A percentile compares a stretch with the other conserved stretches of the same genome.
phyloP scores from a whole-genome alignment of 2,329 filamentous ascomycete genomes.

The Aspergillus hortae region DNA sequence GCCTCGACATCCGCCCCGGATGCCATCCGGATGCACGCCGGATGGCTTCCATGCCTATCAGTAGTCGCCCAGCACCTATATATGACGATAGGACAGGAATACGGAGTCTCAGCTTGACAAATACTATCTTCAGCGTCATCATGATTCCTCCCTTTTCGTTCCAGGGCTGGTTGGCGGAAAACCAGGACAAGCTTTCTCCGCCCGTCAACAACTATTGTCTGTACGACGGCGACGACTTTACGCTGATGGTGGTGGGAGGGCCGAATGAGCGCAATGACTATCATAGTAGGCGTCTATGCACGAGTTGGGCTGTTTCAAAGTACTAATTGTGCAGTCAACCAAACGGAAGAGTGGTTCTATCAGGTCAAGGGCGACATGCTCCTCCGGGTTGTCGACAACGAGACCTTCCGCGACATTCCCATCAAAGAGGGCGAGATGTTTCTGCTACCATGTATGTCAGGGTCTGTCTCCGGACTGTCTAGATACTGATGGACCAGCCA shows the following conservation, averaged over 20 bases:
- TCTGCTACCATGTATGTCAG: slow-evolving; percentile 13
- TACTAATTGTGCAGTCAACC: slow-evolving; percentile 6
- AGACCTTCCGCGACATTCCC: slow-evolving; percentile 12
- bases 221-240: slow-evolving; percentile 16
- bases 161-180: slow-evolving; percentile 12
- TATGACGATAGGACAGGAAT: no score
- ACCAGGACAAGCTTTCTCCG: slow-evolving; percentile 11
- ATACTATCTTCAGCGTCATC: background rate
- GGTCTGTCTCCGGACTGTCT: background rate
- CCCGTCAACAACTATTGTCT: slow-evolving; percentile 17
- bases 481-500: background rate
- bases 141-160: slow-evolving; percentile 10
- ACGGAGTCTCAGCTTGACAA: no score
- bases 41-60: background rate
- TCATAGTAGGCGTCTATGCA: slow-evolving; percentile 8
- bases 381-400: slow-evolving; percentile 12
- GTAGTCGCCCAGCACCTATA: no score
- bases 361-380: slow-evolving; percentile 18
- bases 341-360: slow-evolving; percentile 20
- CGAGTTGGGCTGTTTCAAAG: background rate
- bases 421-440: slow-evolving; percentile 18
- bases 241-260: slow-evolving; percentile 17
- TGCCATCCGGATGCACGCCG: slow-evolving; percentile 2
- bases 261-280: slow-evolving; percentile 18
- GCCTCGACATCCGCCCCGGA: background rate